Base-by-base conservation (phyloP, 2,329 filamentous ascomycete genomes). In the Myotisia sp. region DNA sequence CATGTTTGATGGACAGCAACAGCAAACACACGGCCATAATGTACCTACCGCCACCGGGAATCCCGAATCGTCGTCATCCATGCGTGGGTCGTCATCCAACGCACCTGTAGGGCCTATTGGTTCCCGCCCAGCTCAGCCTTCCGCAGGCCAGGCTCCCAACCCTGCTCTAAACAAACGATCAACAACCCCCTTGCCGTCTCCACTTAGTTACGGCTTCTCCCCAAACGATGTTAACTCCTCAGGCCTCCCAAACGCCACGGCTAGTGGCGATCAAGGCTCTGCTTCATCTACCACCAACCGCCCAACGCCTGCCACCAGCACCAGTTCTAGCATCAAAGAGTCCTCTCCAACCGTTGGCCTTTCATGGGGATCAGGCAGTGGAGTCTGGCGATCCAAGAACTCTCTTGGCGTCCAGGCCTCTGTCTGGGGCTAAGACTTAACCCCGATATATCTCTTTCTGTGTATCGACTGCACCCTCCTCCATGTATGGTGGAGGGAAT, bases 121-220 rank as follows among this genome's bases (percentile, higher is more conserved):
- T 43, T 94, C 87, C 38, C 79, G 90, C 28, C 87, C 87, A 3
- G 69, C 72, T 12, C 70, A 68, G 24, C 55, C 52, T 18, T 21
- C 21, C 9, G 19, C 16, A 32, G 19, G 9, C 31, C 58, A 59
- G 33, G 47, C 59, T 6, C 53, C 65, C 20, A 77, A 76, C 48
- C 67, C 71, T 21, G 65, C 68, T 6, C 55, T 82, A 45, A 79
- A 70, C 58, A 90, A 90, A 60, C 81, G 83, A 39, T 83, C 86
- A 0, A 92, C 83, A 5, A 92, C 86, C 2, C 86, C 87, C 16
- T 69, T 93, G 19, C 77, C 85, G n/a, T 92, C 85, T n/a, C 85
- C 86, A 8, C 66, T 90, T 34, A 78, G 78, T 55, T 78, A 77
- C 42, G 76, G 79, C 16, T 82, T 79, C 56, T 74, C 67, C 23